These are phyloP conservation scores for Actinidia chinensis DNA, from an alignment of 179 eudicot species.

Conservation along the genomic window DNA sequence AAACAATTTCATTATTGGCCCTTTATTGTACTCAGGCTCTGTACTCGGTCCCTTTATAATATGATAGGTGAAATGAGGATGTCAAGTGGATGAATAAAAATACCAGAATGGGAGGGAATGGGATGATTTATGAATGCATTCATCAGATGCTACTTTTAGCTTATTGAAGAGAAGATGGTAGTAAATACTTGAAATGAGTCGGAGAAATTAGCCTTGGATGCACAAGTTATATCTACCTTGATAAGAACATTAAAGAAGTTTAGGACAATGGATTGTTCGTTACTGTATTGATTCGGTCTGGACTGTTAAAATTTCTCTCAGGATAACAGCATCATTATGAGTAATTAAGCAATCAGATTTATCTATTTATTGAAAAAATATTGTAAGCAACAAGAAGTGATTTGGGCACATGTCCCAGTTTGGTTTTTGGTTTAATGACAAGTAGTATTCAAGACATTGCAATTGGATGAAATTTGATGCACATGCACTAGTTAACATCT, in stretches of 20 bases:
- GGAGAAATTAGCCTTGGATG: neutral
- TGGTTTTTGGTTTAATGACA: neutral
- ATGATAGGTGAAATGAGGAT: neutral
- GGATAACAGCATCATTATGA: neutral
- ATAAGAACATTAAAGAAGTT: neutral
- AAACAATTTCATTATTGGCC: neutral
- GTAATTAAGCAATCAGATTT: neutral
- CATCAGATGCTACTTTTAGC: neutral
- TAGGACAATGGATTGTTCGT: too few species aligned
- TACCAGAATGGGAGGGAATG: neutral
- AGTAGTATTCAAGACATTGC: neutral
- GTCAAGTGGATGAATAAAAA: neutral
- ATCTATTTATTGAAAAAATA: neutral
- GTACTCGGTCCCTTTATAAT: neutral
- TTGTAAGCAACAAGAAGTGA: neutral
- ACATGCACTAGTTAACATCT: neutral
- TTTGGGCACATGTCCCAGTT: too few species aligned
- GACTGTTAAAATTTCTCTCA: neutral
- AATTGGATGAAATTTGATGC: neutral
- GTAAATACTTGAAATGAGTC: neutral
- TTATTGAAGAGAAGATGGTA: neutral
- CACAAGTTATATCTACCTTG: neutral
- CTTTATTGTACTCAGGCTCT: neutral
- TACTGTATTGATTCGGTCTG: neutral
- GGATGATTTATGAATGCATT: neutral